A percentile compares a stretch with the other conserved stretches of the same genome.
Conservation (phyloP, 257 asterid genomes). For the Solanum piurae region DNA sequence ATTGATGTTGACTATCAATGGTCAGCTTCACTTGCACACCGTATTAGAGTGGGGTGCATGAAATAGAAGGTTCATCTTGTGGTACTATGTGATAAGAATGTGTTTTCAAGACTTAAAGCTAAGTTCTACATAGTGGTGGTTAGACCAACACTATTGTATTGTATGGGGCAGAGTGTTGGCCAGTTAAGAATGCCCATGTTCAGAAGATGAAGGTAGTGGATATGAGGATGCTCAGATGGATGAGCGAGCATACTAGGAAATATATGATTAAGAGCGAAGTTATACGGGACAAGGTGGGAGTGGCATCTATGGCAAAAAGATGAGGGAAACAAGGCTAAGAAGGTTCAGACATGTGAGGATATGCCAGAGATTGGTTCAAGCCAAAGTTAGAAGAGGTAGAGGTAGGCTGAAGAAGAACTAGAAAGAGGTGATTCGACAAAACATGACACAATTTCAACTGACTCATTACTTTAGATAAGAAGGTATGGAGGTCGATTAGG, state of each 20-base stretch:
- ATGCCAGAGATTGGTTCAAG: too few relatives aligned
- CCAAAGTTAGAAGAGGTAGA: too few relatives aligned
- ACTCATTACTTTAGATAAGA: too few relatives aligned
- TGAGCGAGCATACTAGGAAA: background rate
- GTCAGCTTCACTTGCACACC: background rate
- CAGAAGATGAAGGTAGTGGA: background rate
- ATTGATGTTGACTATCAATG: background rate
- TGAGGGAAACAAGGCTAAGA: too few relatives aligned
- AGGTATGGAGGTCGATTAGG: too few relatives aligned
- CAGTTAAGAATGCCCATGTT: background rate
- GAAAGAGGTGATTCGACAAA: too few relatives aligned
- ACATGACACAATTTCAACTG: too few relatives aligned
- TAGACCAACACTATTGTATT: background rate
- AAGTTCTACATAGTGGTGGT: background rate
- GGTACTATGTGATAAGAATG: background rate
- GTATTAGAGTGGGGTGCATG: background rate
- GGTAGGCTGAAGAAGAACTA: too few relatives aligned
- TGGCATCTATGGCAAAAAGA: too few relatives aligned
- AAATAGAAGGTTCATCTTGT: background rate
- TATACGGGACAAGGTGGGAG: background rate
- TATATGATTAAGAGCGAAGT: background rate
- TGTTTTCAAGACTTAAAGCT: background rate
- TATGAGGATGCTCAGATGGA: background rate
- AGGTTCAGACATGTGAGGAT: too few relatives aligned
- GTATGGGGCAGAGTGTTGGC: background rate